These are phyloP conservation scores for Hymenoscyphus scutula DNA, from an alignment of 2,329 filamentous ascomycete species.

Conservation along the genomic window DNA sequence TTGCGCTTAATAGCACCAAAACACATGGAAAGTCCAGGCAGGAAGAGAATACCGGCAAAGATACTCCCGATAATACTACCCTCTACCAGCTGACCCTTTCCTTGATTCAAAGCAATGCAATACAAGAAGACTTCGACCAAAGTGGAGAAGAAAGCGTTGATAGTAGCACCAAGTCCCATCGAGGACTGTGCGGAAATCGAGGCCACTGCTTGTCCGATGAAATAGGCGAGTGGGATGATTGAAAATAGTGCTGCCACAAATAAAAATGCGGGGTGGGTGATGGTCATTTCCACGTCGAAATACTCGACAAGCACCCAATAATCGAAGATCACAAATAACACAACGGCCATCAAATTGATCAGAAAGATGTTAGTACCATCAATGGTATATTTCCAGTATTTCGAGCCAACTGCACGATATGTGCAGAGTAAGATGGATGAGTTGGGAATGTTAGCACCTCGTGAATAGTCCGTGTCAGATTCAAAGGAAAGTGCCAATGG, in stretches of 20 bases:
- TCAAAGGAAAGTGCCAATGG: conserved; percentile 92
- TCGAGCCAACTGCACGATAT: conserved; percentile 87
- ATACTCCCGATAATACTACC: conserved; percentile 97
- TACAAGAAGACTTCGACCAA: conserved; percentile 97
- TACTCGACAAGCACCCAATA: conserved; percentile 74
- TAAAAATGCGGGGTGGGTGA: conserved; percentile 82
- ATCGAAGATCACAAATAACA: conserved; percentile 93
- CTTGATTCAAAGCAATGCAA: conserved; percentile 87
- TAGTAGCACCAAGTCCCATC: conserved; percentile 94
- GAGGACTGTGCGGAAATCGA: conserved; percentile 98
- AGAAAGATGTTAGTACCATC: conserved; percentile 99
- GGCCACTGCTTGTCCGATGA: conserved; percentile 96
- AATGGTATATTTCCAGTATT: conserved; percentile 99
- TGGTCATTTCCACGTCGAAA: conserved; percentile 63
- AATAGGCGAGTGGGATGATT: conserved; percentile 95
- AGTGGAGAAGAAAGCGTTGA: conserved; percentile 98
- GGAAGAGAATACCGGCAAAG: conserved; percentile 91
- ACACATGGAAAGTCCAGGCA: conserved; percentile 96
- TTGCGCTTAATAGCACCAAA: conserved; percentile 97
- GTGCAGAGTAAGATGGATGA: conserved; percentile 92
- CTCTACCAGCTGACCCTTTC: conserved; percentile 90
- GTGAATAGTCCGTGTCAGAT: conserved; percentile 73
- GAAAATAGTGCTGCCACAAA: conserved; percentile 83
- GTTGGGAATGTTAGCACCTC: conserved; percentile 67
- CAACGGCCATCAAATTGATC: conserved; percentile 91